Base-by-base conservation (phyloP, 2,329 filamentous ascomycete species). In the Hypoxylon sp. region DNA sequence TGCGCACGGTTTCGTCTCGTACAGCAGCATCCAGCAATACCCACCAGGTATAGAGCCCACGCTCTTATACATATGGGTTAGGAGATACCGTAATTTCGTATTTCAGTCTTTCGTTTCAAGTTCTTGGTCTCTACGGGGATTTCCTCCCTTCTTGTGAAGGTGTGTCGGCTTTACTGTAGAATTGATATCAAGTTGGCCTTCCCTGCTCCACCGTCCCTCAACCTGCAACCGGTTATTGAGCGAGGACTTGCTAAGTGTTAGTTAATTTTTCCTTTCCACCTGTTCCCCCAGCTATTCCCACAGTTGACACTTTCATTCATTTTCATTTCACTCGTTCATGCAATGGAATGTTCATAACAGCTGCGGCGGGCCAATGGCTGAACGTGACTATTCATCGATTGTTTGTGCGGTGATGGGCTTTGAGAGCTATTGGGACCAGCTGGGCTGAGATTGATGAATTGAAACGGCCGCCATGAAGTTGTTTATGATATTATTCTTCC, bases 31-130 rank as follows among this genome's bases (percentile, higher is more conserved):
- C 35, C 33, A 51, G 27, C 30, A 42, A 58, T 44, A 8, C 40
- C 40, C 64, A 55, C 56, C 42, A 37, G 59, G 48, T 64, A 66
- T 69, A 64, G 59, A 58, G 59, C 50, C 11, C 65, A 14, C 58
- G 54, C 65, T 68, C 65, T 56, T 66, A 64, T 66, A 66, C 59
- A 58, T 69, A 66, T 64, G 62, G 59, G 66, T 64, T 44, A 20
- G 40, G 66, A 56, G 11, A 66, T 60, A 69, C 56, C 53, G 54
- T 62, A 71, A 69, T 71, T 62, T 71, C 69, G 51, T 66, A 66
- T 64, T 61, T 56, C 51, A 53, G 58, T 63, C 62, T 63, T 56
- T 66, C 62, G 68, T 71, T 71, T 71, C 68, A 71, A 68, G 51
- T 59, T 22, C 37, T 56, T 55, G 53, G 58, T 63, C 54, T 53